Percentiles rank a stretch among this genome's conserved stretches.
These are phyloP conservation scores for Kodamaea nitidulidarum DNA, from an alignment of 805 yeast genomes.

Conservation along the genomic window DNA sequence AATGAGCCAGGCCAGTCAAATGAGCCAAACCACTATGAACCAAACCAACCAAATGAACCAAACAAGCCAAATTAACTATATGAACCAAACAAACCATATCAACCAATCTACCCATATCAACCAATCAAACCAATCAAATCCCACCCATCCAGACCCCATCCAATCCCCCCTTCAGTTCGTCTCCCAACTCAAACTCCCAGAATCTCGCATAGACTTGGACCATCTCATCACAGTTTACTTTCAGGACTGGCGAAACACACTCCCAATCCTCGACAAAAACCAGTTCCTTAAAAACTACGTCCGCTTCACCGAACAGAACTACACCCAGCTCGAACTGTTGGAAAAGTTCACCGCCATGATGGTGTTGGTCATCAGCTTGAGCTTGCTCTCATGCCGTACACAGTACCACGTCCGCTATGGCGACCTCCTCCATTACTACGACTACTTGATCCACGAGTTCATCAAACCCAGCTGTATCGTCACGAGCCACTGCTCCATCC, in stretches of 20 bases:
- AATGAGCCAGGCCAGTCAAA: too few species aligned
- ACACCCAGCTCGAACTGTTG: slow-evolving; percentile 23
- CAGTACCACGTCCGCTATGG: slow-evolving; percentile 21
- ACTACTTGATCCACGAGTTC: slow-evolving; percentile 57
- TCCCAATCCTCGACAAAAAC: slow-evolving; percentile 67
- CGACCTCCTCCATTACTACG: slow-evolving; percentile 44
- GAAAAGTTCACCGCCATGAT: slow-evolving; percentile 59
- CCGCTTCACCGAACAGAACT: slow-evolving; percentile 27
- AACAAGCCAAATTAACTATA: too few species aligned
- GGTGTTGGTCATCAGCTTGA: slow-evolving; percentile 46
- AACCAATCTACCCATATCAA: too few species aligned
- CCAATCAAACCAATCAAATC: too few species aligned
- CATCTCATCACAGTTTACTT: slow-evolving; percentile 64
- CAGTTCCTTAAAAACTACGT: slow-evolving; percentile 62
- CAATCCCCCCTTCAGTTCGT: too few species aligned
- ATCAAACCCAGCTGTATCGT: slow-evolving; percentile 54
- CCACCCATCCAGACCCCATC: too few species aligned
- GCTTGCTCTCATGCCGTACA: slow-evolving; percentile 40
- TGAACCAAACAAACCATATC: too few species aligned
- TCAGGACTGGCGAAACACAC: slow-evolving; percentile 69
- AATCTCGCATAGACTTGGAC: slow-evolving; percentile 57
- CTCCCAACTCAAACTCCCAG: slow-evolving; percentile 24
- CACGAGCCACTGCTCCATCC: slow-evolving; percentile 57
- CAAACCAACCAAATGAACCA: too few species aligned
- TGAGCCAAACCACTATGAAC: too few species aligned